A percentile compares a stretch with the other conserved stretches of the same genome.
These are phyloP conservation scores for Chamaenerion angustifolium DNA, from an alignment of 345 rosid species.

Conservation along the genomic window DNA sequence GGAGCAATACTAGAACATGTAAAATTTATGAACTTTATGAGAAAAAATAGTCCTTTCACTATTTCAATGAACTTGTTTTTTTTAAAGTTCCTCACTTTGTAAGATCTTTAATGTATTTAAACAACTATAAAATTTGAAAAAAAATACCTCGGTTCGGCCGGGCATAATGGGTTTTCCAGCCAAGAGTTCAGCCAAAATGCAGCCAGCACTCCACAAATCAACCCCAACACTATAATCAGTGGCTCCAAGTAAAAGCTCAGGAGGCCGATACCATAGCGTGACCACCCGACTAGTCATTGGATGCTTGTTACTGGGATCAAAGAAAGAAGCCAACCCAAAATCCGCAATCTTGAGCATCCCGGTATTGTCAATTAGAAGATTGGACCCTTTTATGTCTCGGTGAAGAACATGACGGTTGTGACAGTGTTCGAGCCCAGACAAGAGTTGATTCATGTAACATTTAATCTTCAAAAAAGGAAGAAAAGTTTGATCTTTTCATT, in stretches of 20 bases:
- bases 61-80: no score
- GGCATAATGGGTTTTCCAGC: constrained; percentile 37
- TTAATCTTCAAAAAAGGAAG: constrained; percentile 19
- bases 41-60: no score
- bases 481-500: background rate
- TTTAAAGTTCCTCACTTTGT: no score
- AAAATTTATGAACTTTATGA: no score
- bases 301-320: constrained; percentile 29
- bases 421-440: constrained; percentile 38
- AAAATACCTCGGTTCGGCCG: constrained; percentile 33
- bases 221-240: constrained; percentile 33
- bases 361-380: constrained; percentile 29
- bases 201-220: constrained; percentile 42
- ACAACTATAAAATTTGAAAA: background rate
- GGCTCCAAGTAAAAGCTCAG: constrained; percentile 36
- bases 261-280: constrained; percentile 40
- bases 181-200: constrained; percentile 31
- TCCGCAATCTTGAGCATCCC: constrained; percentile 38
- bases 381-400: constrained; percentile 36
- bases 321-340: constrained; percentile 31
- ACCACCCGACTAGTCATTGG: constrained; percentile 39
- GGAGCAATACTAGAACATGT: no score
- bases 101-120: no score
- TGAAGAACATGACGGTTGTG: constrained; percentile 29
- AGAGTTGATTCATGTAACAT: constrained; percentile 28